These are phyloP conservation scores for Chalciporus sphaerocephalus DNA, from an alignment of 768 basidiomycete species.

Conservation along the genomic window DNA sequence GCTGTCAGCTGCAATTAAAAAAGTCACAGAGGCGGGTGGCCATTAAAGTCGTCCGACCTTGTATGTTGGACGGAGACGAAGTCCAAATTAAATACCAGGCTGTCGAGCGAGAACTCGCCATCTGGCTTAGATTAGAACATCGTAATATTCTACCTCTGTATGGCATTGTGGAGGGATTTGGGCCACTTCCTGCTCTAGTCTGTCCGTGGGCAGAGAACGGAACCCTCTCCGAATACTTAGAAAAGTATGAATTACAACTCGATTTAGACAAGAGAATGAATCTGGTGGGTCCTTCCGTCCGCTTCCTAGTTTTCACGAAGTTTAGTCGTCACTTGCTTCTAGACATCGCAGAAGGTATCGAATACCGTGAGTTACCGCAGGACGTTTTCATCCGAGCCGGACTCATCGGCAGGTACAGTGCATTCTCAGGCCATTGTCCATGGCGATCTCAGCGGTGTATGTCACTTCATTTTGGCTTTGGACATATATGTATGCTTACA, in stretches of 20 bases:
- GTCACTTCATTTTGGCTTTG: neutral
- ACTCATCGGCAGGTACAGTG: constrained; percentile 12
- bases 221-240: constrained; percentile 28
- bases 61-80: constrained; percentile 1
- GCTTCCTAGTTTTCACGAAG: neutral
- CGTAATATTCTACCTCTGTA: constrained; percentile 30
- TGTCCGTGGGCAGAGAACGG: constrained; percentile 34
- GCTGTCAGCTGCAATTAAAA: constrained; percentile 8
- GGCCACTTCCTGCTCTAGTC: constrained; percentile 28
- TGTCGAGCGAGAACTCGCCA: constrained; percentile 24
- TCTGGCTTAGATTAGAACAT: constrained; percentile 30
- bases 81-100: constrained; percentile 19
- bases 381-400: neutral
- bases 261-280: constrained; percentile 14
- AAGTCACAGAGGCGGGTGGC: constrained; percentile 14
- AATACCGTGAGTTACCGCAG: constrained; percentile 13
- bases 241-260: constrained; percentile 7
- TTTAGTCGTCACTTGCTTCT: constrained; percentile 14
- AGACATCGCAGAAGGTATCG: constrained; percentile 23
- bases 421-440: constrained; percentile 29
- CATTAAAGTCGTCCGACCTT: constrained; percentile 23
- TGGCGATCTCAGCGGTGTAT: constrained; percentile 38
- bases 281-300: constrained; percentile 9
- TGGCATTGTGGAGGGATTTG: constrained; percentile 26
- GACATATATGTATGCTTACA: neutral